Evolutionary conservation across 169 alveolate genomes (phyloP).

Genomic region (Plasmodium coatneyi): DNA sequence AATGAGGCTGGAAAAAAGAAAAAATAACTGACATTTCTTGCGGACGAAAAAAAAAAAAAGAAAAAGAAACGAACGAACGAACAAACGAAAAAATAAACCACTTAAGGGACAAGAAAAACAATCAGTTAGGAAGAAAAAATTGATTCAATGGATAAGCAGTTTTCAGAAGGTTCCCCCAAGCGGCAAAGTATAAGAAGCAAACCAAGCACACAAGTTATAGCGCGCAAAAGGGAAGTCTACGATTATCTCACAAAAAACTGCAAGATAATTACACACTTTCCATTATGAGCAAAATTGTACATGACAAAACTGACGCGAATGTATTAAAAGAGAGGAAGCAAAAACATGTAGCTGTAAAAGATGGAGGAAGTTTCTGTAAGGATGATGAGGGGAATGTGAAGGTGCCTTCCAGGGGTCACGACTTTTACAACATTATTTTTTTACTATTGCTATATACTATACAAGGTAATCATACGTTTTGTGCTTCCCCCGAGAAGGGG

Average conservation of each 20-base stretch:
- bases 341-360: constrained; percentile 13
- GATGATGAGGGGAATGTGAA: constrained; percentile 6
- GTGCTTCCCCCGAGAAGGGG: neutral
- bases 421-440: constrained; percentile 74
- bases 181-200: neutral
- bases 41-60: neutral
- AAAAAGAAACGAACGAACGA: neutral
- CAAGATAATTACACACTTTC: neutral
- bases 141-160: neutral
- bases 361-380: constrained; percentile 18
- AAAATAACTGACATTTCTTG: neutral
- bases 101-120: neutral
- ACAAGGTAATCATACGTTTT: constrained; percentile 33
- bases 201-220: neutral
- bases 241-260: neutral
- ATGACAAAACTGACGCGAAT: constrained; percentile 25
- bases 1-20: neutral
- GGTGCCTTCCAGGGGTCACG: constrained; percentile 14
- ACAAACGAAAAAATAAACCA: neutral
- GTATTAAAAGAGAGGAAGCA: constrained; percentile 19
- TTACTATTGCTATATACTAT: constrained; percentile 56
- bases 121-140: neutral
- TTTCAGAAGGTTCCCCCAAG: neutral
- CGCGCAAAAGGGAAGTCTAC: neutral
- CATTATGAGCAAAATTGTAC: constrained; percentile 35